phyloP scores from a whole-genome alignment of 306 rosid genomes.

The Dryas drummondii region DNA sequence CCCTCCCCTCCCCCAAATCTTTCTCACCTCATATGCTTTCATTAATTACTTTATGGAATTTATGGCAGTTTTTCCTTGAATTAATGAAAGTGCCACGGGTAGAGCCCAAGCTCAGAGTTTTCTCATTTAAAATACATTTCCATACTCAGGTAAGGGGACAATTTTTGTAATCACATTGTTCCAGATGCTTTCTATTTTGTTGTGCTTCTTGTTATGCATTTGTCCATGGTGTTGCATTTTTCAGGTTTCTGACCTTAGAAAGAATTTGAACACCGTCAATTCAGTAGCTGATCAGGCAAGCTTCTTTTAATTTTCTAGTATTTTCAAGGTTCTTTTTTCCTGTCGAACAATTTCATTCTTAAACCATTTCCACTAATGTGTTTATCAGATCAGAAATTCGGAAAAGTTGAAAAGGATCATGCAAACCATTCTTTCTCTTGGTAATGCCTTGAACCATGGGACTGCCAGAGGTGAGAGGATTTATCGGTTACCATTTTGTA shows the following conservation, averaged over 20 bases:
- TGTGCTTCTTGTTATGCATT: slow-evolving; percentile 25
- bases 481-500: neutral
- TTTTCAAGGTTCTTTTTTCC: slow-evolving; percentile 5
- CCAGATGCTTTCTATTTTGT: slow-evolving; percentile 20
- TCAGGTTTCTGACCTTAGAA: slow-evolving; percentile 83
- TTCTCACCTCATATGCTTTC: slow-evolving; percentile 18
- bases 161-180: slow-evolving; percentile 20
- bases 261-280: slow-evolving; percentile 68
- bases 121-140: slow-evolving; percentile 87
- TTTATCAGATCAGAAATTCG: slow-evolving; percentile 81
- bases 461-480: slow-evolving; percentile 90
- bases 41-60: slow-evolving; percentile 32
- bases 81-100: slow-evolving; percentile 93
- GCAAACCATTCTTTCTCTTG: slow-evolving; percentile 99
- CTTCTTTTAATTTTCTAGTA: slow-evolving; percentile 21
- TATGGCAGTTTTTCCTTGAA: slow-evolving; percentile 75
- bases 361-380: slow-evolving; percentile 28
- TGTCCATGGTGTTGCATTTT: slow-evolving; percentile 27
- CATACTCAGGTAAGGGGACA: slow-evolving; percentile 62
- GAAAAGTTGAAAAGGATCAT: slow-evolving; percentile 94
- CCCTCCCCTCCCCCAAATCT: neutral
- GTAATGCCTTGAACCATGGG: slow-evolving; percentile 97
- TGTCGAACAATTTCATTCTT: slow-evolving; percentile 21
- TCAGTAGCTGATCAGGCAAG: slow-evolving; percentile 81
- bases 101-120: slow-evolving; percentile 87